phyloP scores from a whole-genome alignment of 2,329 filamentous ascomycete species.

The Phyllosticta ampelicida region DNA sequence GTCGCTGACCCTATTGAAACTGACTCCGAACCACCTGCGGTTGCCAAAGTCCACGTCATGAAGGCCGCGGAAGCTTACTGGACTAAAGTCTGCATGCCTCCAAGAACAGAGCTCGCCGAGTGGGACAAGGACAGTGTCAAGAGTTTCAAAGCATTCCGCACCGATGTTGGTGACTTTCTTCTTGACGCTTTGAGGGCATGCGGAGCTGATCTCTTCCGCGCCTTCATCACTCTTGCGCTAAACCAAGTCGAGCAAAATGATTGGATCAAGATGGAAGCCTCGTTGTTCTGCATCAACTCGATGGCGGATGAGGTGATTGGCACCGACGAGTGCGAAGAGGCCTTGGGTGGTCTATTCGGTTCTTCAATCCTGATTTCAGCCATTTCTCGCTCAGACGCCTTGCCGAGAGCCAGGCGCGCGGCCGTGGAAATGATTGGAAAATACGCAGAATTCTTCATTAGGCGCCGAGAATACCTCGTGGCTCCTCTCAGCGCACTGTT shows the following conservation, averaged over 20 bases:
- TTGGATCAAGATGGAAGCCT: slow-evolving; percentile 43
- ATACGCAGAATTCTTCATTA: slow-evolving; percentile 67
- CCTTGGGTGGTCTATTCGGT: slow-evolving; percentile 51
- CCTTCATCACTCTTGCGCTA: slow-evolving; percentile 35
- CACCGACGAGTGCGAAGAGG: slow-evolving; percentile 45
- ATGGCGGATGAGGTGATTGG: slow-evolving; percentile 56
- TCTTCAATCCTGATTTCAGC: slow-evolving; percentile 47
- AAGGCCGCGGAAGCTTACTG: slow-evolving; percentile 56
- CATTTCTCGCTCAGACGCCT: slow-evolving; percentile 42
- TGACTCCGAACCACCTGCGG: slow-evolving; percentile 26
- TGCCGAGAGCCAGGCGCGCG: slow-evolving; percentile 50
- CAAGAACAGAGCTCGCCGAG: slow-evolving; percentile 42
- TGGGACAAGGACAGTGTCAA: slow-evolving; percentile 63
- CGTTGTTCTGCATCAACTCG: slow-evolving; percentile 52
- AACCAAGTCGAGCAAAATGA: slow-evolving; percentile 29
- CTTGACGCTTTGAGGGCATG: slow-evolving; percentile 56
- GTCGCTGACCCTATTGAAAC: slow-evolving; percentile 43
- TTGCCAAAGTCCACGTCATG: slow-evolving; percentile 51
- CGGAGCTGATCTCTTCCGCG: slow-evolving; percentile 34
- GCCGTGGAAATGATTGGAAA: slow-evolving; percentile 60
- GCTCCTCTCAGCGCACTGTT: slow-evolving; percentile 66
- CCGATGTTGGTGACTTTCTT: slow-evolving; percentile 69
- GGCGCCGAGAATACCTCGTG: slow-evolving; percentile 55
- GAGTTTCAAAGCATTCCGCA: slow-evolving; percentile 60
- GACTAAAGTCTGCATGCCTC: slow-evolving; percentile 59